Evolutionary conservation across 805 yeast genomes (phyloP).

Genomic region (Kluyveromyces siamensis): DNA sequence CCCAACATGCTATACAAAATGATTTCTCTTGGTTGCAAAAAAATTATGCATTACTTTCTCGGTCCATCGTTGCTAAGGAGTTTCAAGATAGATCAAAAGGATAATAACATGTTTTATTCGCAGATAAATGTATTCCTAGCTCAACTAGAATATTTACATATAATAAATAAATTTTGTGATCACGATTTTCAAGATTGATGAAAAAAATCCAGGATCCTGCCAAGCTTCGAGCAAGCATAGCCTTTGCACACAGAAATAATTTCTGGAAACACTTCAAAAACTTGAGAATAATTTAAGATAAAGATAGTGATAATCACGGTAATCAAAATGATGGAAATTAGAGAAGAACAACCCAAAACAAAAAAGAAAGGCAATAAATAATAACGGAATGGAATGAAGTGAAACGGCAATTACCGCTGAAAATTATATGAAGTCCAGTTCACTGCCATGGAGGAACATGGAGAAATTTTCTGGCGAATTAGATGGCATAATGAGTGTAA

Average conservation of each 20-base stretch:
- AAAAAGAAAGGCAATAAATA: neutral
- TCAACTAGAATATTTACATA: neutral
- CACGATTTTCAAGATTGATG: neutral
- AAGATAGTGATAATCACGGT: neutral
- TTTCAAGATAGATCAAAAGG: neutral
- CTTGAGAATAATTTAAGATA: neutral
- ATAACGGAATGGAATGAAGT: neutral
- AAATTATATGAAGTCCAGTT: neutral
- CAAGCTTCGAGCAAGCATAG: no score
- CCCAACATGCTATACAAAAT: no score
- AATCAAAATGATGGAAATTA: neutral
- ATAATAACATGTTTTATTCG: neutral
- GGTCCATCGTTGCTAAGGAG: neutral
- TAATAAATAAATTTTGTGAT: neutral
- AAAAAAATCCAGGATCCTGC: neutral
- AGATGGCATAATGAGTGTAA: neutral
- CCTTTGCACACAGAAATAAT: neutral
- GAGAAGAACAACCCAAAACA: neutral
- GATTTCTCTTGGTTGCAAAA: no score
- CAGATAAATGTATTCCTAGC: neutral
- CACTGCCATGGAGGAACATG: neutral
- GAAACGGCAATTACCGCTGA: neutral
- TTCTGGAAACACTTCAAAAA: neutral
- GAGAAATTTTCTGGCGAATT: neutral
- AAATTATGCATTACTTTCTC: neutral